A percentile compares a stretch with the other conserved stretches of the same genome.
phyloP scores from a whole-genome alignment of 768 basidiomycete genomes.

The Mycena metata region DNA sequence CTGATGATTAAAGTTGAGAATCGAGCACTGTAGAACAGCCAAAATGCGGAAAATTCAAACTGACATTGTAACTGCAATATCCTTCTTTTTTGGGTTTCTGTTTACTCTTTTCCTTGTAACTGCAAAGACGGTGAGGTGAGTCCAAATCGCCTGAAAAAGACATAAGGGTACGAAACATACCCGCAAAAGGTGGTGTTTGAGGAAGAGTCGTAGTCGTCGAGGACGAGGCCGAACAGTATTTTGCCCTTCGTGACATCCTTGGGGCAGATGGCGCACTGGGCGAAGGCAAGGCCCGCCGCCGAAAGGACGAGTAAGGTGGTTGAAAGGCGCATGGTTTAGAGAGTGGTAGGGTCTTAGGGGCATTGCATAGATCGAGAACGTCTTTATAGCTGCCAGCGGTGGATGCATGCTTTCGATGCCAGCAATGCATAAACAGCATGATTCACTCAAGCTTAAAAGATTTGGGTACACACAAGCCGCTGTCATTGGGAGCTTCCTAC shows the following conservation, averaged over 20 bases:
- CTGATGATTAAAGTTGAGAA: background rate
- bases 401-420: no score
- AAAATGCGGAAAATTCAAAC: background rate
- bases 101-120: background rate
- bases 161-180: background rate
- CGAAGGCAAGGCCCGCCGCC: background rate
- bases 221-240: background rate
- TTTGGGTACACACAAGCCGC: no score
- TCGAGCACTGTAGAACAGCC: background rate
- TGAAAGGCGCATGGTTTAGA: background rate
- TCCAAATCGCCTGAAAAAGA: background rate
- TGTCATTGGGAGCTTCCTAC: background rate
- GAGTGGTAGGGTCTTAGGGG: background rate
- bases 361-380: no score
- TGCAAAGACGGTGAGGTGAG: background rate
- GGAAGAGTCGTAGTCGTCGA: background rate
- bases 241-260: background rate
- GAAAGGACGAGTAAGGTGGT: background rate
- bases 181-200: constrained; percentile 5
- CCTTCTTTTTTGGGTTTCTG: background rate
- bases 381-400: no score
- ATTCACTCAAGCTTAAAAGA: background rate
- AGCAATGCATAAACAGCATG: no score
- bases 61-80: constrained; percentile 7
- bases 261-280: constrained; percentile 5